Evolutionary conservation across 2,329 filamentous ascomycete genomes (phyloP).

Genomic region (Blastomyces gilchristii): DNA sequence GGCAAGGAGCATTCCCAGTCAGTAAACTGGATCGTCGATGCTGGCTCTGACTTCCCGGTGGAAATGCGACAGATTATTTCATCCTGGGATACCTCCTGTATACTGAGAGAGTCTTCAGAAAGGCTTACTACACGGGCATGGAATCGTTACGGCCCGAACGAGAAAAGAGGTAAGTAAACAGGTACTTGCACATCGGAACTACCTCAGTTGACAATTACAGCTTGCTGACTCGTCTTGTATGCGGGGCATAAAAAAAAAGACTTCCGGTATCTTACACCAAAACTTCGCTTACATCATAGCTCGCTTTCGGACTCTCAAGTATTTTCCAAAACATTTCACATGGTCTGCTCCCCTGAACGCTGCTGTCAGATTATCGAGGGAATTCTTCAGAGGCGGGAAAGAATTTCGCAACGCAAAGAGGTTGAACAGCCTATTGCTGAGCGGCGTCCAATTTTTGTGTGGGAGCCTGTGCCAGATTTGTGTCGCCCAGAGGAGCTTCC

Average conservation of each 20-base stretch:
- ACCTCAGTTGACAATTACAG: slow-evolving; percentile 3
- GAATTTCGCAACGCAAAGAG: slow-evolving; percentile 22
- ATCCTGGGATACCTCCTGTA: slow-evolving; percentile 64
- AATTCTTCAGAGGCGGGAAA: slow-evolving; percentile 49
- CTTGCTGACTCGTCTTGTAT: neutral
- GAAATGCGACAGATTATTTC: slow-evolving; percentile 54
- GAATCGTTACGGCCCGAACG: slow-evolving; percentile 73
- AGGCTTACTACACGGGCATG: slow-evolving; percentile 79
- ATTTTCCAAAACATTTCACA: slow-evolving; percentile 67
- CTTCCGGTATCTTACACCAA: slow-evolving; percentile 82
- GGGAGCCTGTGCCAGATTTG: slow-evolving; percentile 89
- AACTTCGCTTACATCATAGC: slow-evolving; percentile 64
- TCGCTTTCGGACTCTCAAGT: slow-evolving; percentile 60
- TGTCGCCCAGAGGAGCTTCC: slow-evolving; percentile 58
- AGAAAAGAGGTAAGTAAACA: slow-evolving; percentile 45
- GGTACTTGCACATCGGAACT: neutral
- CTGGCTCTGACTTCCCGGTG: slow-evolving; percentile 74
- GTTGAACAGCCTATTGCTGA: slow-evolving; percentile 28
- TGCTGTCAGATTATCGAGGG: slow-evolving; percentile 65
- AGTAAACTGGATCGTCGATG: slow-evolving; percentile 86
- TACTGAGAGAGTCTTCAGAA: slow-evolving; percentile 55
- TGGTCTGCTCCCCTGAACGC: slow-evolving; percentile 70
- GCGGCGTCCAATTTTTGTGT: slow-evolving; percentile 65
- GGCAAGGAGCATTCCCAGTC: slow-evolving; percentile 53
- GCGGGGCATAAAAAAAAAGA: slow-evolving; percentile 34